Evolutionary conservation across 805 yeast species (phyloP).

Genomic region (Metschnikowia proteae): DNA sequence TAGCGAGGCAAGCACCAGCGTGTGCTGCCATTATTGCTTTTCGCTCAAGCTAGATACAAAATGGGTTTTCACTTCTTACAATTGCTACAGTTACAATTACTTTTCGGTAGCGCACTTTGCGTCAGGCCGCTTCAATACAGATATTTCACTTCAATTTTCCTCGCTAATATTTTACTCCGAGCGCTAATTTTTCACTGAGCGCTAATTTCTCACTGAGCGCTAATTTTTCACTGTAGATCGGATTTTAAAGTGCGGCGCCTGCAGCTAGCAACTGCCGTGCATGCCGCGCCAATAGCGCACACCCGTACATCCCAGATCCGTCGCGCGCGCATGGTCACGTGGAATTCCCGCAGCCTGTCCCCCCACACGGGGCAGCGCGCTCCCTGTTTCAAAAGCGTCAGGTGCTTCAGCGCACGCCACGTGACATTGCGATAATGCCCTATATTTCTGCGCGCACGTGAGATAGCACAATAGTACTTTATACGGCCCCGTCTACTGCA

Average conservation of each 20-base stretch:
- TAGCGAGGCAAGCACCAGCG: background rate
- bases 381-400: no score
- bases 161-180: no score
- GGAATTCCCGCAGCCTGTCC: no score
- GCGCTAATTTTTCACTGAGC: background rate
- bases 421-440: slow-evolving; percentile 12
- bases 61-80: slow-evolving; percentile 5
- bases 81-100: background rate
- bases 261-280: background rate
- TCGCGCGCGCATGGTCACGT: no score
- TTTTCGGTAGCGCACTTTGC: background rate
- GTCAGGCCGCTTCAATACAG: background rate
- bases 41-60: background rate
- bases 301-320: no score
- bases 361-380: no score
- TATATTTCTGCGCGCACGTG: slow-evolving; percentile 10
- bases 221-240: background rate
- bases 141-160: background rate
- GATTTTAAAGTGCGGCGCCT: background rate
- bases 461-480: slow-evolving; percentile 9
- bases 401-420: background rate
- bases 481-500: slow-evolving; percentile 2
- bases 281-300: no score
- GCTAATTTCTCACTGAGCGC: no score
- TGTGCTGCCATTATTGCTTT: background rate